Conservation (phyloP, 78 protist species). For the Paratrimastix pyriformis region DNA sequence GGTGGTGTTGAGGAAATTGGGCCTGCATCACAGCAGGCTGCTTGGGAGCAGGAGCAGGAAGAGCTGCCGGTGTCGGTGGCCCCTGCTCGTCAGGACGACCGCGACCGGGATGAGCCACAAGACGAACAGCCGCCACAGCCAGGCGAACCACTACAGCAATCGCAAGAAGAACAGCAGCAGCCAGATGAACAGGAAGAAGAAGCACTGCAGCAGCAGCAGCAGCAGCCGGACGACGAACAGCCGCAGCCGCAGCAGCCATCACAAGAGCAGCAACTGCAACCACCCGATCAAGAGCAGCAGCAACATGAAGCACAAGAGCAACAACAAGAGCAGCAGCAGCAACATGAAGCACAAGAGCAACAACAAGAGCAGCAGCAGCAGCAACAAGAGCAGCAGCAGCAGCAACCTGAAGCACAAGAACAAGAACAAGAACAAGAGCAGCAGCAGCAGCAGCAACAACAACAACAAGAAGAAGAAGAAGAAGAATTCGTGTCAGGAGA, state of each 20-base stretch:
- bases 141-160: background rate
- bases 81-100: no score
- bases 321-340: background rate
- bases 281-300: background rate
- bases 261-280: background rate
- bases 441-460: background rate
- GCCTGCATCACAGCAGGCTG: no score
- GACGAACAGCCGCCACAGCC: no score
- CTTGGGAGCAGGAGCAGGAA: no score
- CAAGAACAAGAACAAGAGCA: background rate
- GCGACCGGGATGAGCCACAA: no score
- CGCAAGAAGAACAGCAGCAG: background rate
- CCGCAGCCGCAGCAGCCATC: background rate
- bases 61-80: no score
- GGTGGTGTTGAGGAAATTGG: no score
- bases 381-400: background rate
- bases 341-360: background rate
- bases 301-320: background rate
- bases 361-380: background rate
- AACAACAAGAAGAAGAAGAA: no score
- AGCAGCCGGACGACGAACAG: background rate
- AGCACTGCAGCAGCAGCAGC: slow-evolving; percentile 15
- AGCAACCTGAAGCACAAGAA: background rate
- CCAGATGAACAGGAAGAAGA: no score
- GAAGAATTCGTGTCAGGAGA: background rate